Evolutionary conservation across 2,329 filamentous ascomycete species (phyloP).

Genomic region (Penicillium frequentans): DNA sequence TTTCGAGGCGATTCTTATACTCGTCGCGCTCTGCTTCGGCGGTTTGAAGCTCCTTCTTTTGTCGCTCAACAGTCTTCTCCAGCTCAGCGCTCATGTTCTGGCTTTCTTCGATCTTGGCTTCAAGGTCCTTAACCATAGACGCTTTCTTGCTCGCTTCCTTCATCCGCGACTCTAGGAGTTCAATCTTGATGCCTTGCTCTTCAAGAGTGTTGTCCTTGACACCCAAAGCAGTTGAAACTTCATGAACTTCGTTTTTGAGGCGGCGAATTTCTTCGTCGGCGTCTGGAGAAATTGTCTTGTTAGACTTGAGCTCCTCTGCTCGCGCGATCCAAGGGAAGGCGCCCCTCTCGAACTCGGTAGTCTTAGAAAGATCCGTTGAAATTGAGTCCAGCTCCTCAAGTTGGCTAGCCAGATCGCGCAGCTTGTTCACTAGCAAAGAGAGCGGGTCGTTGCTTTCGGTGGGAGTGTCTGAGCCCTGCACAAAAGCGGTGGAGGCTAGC

Average conservation of each 20-base stretch:
- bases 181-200: conserved; percentile 85
- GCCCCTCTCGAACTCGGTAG: conserved; percentile 74
- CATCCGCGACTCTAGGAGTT: conserved; percentile 86
- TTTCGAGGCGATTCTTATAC: conserved; percentile 43
- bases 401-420: conserved; percentile 64
- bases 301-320: conserved; percentile 76
- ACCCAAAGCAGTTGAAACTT: conserved; percentile 70
- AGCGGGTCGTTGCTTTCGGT: conserved; percentile 59
- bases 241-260: conserved; percentile 76
- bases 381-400: conserved; percentile 71
- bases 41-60: conserved; percentile 37
- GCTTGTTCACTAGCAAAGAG: conserved; percentile 64
- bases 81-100: conserved; percentile 36
- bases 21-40: conserved; percentile 43
- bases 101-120: conserved; percentile 42
- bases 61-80: conserved; percentile 33
- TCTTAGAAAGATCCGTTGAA: conserved; percentile 68
- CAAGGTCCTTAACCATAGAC: conserved; percentile 47
- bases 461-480: conserved; percentile 25
- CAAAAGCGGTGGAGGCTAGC: conserved; percentile 28
- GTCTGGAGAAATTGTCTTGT: conserved; percentile 77
- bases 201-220: conserved; percentile 80
- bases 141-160: conserved; percentile 78
- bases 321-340: conserved; percentile 81
- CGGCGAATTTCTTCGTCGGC: conserved; percentile 81